phyloP scores from a whole-genome alignment of 192 early-diverging fungal species.

The Backusella westeae region DNA sequence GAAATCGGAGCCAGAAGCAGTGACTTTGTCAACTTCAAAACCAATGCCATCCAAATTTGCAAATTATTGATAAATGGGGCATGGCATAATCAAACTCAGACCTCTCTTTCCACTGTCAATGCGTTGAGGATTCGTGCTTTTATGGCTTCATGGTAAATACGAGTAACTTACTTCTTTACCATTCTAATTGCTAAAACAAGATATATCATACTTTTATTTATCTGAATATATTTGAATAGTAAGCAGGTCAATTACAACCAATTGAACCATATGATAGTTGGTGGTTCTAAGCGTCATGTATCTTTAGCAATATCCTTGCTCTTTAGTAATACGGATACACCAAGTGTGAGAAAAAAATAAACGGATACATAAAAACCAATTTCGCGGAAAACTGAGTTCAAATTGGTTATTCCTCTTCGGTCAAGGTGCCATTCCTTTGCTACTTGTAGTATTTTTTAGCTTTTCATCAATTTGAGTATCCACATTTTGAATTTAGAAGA shows the following conservation, averaged over 20 bases:
- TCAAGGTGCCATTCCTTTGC: not conserved
- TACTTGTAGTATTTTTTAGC: not conserved
- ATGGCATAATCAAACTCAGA: not conserved
- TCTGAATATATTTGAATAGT: not conserved
- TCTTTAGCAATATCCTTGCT: not conserved
- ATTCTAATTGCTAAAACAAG: not conserved
- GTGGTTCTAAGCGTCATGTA: not conserved
- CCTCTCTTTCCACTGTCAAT: not conserved
- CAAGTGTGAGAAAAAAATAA: not conserved
- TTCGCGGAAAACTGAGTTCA: not conserved
- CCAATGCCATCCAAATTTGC: not conserved
- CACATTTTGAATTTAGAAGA: not conserved
- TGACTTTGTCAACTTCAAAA: not conserved
- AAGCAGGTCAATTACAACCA: not conserved
- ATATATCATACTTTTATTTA: not conserved
- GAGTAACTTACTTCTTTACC: not conserved
- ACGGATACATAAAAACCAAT: not conserved
- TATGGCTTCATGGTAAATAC: not conserved
- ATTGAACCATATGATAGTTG: not conserved
- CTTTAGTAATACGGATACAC: not conserved
- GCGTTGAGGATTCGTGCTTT: not conserved
- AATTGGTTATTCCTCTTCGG: not conserved
- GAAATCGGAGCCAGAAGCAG: not conserved
- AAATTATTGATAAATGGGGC: not conserved
- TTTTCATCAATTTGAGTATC: not conserved